Evolutionary conservation across 2,329 filamentous ascomycete genomes (phyloP), one percentile per base, ranked within the genome.

Genomic region (Amesomyces nigricolor): DNA sequence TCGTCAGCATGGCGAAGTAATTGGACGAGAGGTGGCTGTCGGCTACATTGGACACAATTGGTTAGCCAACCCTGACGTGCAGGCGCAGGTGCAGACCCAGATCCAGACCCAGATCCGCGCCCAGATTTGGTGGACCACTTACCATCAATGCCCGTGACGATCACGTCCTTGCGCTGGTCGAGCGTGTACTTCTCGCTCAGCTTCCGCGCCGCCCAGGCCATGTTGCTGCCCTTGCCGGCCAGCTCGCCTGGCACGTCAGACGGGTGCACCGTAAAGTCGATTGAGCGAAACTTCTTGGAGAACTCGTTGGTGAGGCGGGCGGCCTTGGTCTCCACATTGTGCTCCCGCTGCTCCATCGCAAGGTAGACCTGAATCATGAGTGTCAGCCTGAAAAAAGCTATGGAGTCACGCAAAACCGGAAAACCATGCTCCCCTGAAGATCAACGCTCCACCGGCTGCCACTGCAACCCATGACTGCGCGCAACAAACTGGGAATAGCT

Each of bases 121-220:
- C 26, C 32, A 35, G 32, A 22, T 47, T 22, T 14, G 17, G 37
- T 44, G 51, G 48, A 26, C 17, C 29, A 73, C 82, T 59, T 77
- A 88, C 86, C 83, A 73, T 89, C 86, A 66, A 89, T 87, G 49
- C 84, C 82, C 0, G 86, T 89, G 54, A 89, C 74, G 47, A 89
- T 78, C 4, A 88, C 80, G 65, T 87, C 78, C 61, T 79, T 80
- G 57, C 82, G 75, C 61, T 71, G 63, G 7, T 66, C 67, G 54
- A 78, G 71, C 5, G 76, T 67, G 63, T 87, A 87, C 63, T 78
- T 82, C 63, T 79, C 77, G 66, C 82, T 85, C 50, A 86, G 74
- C 67, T 84, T 82, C 60, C 80, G 79, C 9, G 85, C 86, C 16
- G 85, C 84, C 83, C 85, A 89, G 50, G 81, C 80, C 58, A 87